These are phyloP conservation scores for Lentinula edodes DNA, from an alignment of 768 basidiomycete genomes.

Conservation along the genomic window DNA sequence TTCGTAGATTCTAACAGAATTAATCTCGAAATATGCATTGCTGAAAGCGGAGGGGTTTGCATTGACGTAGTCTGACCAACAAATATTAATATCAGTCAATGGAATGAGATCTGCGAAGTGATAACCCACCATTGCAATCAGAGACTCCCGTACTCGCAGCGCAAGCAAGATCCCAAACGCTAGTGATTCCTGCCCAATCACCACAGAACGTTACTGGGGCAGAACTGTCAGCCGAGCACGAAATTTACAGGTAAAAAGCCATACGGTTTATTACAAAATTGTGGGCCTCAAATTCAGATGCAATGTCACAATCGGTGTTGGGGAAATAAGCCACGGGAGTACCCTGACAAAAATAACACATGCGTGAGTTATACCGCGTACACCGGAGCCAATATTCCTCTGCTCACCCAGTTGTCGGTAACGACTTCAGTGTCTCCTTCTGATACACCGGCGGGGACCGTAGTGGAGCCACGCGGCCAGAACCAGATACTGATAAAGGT, in stretches of 20 bases:
- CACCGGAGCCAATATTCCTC: neutral
- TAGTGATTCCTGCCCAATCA: neutral
- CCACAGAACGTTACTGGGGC: neutral
- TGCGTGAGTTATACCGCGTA: neutral
- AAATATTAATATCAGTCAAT: neutral
- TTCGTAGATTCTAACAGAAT: neutral
- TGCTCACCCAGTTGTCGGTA: conserved; percentile 48
- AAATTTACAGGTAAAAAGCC: neutral
- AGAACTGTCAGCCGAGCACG: neutral
- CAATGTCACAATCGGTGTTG: conserved; percentile 20
- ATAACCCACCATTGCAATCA: neutral
- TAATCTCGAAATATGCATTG: conserved; percentile 6
- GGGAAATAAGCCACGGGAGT: conserved; percentile 60
- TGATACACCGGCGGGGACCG: conserved; percentile 41
- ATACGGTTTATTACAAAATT: neutral
- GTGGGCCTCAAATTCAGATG: neutral
- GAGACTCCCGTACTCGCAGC: conserved; percentile 1
- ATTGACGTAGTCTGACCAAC: conserved; percentile 2
- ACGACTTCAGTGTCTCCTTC: conserved; percentile 35
- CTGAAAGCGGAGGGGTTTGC: conserved; percentile 3
- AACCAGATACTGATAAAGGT: conserved; percentile 65
- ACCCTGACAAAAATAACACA: conserved; percentile 35
- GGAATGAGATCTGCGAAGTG: neutral
- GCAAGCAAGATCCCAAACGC: neutral
- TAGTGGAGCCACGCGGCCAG: conserved; percentile 45